phyloP scores from a whole-genome alignment of 495 filamentous ascomycete genomes.

The Saxophila tyrrhenica region DNA sequence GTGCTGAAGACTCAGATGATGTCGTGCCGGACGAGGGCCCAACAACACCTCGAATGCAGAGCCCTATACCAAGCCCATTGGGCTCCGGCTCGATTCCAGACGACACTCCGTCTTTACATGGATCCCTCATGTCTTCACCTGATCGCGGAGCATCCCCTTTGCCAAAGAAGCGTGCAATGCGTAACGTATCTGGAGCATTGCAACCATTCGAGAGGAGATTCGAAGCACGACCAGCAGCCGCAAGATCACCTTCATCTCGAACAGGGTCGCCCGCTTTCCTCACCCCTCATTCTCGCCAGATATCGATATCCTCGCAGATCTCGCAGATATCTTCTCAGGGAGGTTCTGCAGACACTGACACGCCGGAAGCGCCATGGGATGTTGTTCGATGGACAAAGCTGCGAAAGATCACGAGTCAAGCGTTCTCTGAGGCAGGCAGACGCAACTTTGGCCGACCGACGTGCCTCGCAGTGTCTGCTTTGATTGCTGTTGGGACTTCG shows the following conservation, averaged over 20 bases:
- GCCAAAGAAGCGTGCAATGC: slow-evolving; percentile 23
- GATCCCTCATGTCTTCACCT: slow-evolving; percentile 67
- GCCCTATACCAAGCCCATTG: slow-evolving; percentile 24
- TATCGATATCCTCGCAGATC: slow-evolving; percentile 41
- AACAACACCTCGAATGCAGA: slow-evolving; percentile 2
- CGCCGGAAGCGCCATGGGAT: slow-evolving; percentile 73
- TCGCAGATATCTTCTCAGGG: slow-evolving; percentile 14
- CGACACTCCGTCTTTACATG: slow-evolving; percentile 81
- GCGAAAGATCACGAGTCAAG: slow-evolving; percentile 74
- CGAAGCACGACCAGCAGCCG: slow-evolving; percentile 67
- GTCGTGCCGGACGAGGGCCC: not conserved
- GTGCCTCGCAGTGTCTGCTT: slow-evolving; percentile 78
- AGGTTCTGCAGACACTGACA: slow-evolving; percentile 43
- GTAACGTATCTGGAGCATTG: slow-evolving; percentile 62
- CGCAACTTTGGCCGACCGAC: slow-evolving; percentile 88
- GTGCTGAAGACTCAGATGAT: not conserved
- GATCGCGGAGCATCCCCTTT: slow-evolving; percentile 51
- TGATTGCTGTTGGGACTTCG: slow-evolving; percentile 82
- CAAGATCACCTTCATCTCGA: slow-evolving; percentile 48
- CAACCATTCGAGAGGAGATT: slow-evolving; percentile 91
- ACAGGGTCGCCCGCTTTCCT: slow-evolving; percentile 71
- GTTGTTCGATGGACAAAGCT: slow-evolving; percentile 93
- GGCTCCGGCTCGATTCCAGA: slow-evolving; percentile 64
- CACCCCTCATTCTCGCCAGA: slow-evolving; percentile 61
- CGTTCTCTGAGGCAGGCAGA: slow-evolving; percentile 89